Conservation (phyloP, 805 yeast genomes). For the Candida manassasensis region DNA sequence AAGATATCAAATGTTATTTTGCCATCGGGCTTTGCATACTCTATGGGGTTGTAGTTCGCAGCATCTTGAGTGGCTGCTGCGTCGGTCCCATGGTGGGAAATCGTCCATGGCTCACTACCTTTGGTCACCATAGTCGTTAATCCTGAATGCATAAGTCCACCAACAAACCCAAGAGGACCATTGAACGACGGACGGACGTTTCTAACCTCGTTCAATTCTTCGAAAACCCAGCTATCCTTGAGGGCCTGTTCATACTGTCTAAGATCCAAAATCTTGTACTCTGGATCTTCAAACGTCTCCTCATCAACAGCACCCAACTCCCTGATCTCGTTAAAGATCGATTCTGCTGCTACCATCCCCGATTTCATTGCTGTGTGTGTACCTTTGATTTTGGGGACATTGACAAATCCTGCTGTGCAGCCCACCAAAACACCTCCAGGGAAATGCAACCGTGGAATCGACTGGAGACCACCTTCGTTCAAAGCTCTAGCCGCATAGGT, state of each 20-base stretch:
- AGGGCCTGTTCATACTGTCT: slow-evolving; percentile 59
- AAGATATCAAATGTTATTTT: slow-evolving; percentile 82
- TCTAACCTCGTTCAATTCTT: slow-evolving; percentile 80
- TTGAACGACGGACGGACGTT: slow-evolving; percentile 91
- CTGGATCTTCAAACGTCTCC: slow-evolving; percentile 31
- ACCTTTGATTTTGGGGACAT: slow-evolving; percentile 96
- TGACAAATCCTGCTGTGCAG: slow-evolving; percentile 93
- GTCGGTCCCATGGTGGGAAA: slow-evolving; percentile 65
- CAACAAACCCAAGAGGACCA: slow-evolving; percentile 65
- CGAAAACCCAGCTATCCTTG: slow-evolving; percentile 76
- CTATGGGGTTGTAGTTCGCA: slow-evolving; percentile 59
- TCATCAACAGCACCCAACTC: slow-evolving; percentile 46
- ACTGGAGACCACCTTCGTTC: slow-evolving; percentile 95
- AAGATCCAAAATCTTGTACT: slow-evolving; percentile 37
- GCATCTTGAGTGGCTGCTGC: slow-evolving; percentile 71
- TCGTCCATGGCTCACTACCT: slow-evolving; percentile 88
- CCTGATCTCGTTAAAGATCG: slow-evolving; percentile 46
- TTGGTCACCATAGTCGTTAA: slow-evolving; percentile 69
- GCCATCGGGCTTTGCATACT: slow-evolving; percentile 96
- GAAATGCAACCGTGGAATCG: slow-evolving; percentile 83
- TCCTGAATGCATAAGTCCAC: slow-evolving; percentile 85
- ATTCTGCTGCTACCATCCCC: slow-evolving; percentile 93
- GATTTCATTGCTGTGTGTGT: slow-evolving; percentile 96
- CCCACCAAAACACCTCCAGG: slow-evolving; percentile 98
- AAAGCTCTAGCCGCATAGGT: slow-evolving; percentile 95